These are phyloP conservation scores for Coemansia sp. DNA, from an alignment of 371 early-diverging fungal genomes.

Conservation along the genomic window DNA sequence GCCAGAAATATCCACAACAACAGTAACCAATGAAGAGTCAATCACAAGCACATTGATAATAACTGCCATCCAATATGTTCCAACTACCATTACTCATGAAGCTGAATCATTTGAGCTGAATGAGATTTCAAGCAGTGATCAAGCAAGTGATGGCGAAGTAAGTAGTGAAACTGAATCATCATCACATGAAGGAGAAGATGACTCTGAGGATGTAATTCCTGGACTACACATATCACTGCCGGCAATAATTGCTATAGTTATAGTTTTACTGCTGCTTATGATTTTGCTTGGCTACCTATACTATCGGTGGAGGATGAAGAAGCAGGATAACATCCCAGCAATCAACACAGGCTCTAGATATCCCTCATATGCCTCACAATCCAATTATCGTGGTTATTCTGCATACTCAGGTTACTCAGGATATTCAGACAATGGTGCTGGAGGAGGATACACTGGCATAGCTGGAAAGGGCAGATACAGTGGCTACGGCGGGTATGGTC, in stretches of 20 bases:
- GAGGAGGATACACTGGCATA: conserved; percentile 5
- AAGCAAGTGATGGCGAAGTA: too few relatives aligned
- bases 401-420: conserved; percentile 3
- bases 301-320: conserved; percentile 8
- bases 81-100: not conserved
- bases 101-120: not conserved
- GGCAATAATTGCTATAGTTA: conserved; percentile 1
- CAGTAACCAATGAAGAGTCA: not conserved
- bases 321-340: not conserved
- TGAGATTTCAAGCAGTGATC: too few relatives aligned
- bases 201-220: not conserved
- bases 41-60: not conserved
- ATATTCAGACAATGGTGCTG: not conserved
- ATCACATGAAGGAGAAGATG: not conserved
- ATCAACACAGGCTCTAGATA: not conserved
- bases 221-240: not conserved
- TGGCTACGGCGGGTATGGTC: not conserved
- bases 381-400: conserved; percentile 2
- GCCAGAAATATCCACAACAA: not conserved
- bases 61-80: not conserved
- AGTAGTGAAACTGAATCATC: not conserved
- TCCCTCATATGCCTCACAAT: conserved; percentile 1
- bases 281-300: conserved; percentile 1
- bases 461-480: not conserved
- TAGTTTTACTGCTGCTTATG: not conserved